Conservation (phyloP, 495 filamentous ascomycete species). For the Tuber calosporum region DNA sequence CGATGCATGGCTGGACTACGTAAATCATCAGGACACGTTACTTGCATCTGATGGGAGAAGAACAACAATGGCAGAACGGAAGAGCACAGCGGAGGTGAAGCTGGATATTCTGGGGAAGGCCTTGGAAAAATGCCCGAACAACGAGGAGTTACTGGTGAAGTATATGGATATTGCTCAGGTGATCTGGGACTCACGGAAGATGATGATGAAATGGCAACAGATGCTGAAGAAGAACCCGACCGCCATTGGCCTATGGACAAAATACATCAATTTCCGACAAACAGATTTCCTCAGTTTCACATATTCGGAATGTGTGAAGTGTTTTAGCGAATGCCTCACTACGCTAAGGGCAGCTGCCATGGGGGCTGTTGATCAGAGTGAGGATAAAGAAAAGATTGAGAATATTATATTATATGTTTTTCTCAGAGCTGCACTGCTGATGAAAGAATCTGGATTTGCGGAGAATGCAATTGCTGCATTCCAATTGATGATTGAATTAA, state of each 20-base stretch:
- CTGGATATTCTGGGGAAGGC: constrained; percentile 76
- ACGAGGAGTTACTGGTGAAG: constrained; percentile 57
- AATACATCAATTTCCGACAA: constrained; percentile 69
- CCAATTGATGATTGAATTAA: constrained; percentile 74
- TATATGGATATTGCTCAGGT: constrained; percentile 64
- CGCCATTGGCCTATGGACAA: constrained; percentile 61
- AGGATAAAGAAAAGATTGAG: constrained; percentile 41
- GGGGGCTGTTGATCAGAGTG: constrained; percentile 23
- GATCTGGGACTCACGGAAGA: constrained; percentile 61
- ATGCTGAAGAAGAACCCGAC: constrained; percentile 53
- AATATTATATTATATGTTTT: constrained; percentile 64
- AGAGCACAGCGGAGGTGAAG: constrained; percentile 67
- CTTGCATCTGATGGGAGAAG: constrained; percentile 47
- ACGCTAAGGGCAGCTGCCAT: constrained; percentile 45
- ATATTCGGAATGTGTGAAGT: constrained; percentile 56
- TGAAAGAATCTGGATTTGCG: constrained; percentile 70
- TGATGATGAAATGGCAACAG: constrained; percentile 59
- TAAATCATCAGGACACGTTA: constrained; percentile 64
- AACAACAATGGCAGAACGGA: constrained; percentile 55
- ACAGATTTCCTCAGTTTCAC: constrained; percentile 59
- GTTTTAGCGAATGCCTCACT: constrained; percentile 54
- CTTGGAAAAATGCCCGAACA: constrained; percentile 49
- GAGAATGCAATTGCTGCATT: constrained; percentile 73
- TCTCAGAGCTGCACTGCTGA: constrained; percentile 62
- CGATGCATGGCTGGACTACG: constrained; percentile 65